A percentile compares a stretch with the other conserved stretches of the same genome.
Evolutionary conservation across 345 rosid genomes (phyloP).

Genomic region (Linum trigynum): DNA sequence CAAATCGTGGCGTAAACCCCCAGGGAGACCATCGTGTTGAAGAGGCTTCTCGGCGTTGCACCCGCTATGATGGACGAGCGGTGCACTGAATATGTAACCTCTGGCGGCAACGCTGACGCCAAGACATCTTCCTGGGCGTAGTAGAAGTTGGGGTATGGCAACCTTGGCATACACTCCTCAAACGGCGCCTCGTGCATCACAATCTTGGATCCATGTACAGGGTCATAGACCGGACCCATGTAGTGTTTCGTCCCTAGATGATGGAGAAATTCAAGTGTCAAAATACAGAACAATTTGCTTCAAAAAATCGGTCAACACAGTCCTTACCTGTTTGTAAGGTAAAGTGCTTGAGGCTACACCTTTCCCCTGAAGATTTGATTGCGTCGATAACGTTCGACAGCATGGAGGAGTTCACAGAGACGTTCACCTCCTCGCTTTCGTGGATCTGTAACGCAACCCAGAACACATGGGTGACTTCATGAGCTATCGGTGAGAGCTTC

Average conservation of each 20-base stretch:
- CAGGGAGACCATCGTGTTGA: constrained; percentile 19
- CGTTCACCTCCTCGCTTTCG: constrained; percentile 17
- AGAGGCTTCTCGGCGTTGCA: constrained; percentile 23
- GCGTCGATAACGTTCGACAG: constrained; percentile 21
- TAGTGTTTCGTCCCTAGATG: constrained; percentile 21
- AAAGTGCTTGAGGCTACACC: constrained; percentile 16
- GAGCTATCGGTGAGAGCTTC: constrained; percentile 10
- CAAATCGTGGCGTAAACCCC: constrained; percentile 26
- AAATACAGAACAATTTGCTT: too few species aligned
- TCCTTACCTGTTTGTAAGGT: constrained; percentile 23
- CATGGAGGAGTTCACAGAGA: constrained; percentile 17
- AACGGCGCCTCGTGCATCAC: constrained; percentile 29
- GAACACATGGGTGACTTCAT: constrained; percentile 26
- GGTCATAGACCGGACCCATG: constrained; percentile 26
- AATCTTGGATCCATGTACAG: not conserved
- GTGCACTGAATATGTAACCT: constrained; percentile 20
- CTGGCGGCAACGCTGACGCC: constrained; percentile 12
- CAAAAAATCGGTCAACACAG: not conserved
- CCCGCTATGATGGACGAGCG: constrained; percentile 26
- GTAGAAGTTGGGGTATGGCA: constrained; percentile 37
- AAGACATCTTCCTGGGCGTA: constrained; percentile 29
- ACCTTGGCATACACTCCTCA: constrained; percentile 20
- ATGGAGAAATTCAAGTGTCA: not conserved
- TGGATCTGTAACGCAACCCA: constrained; percentile 27
- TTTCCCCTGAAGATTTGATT: not conserved